Evolutionary conservation across 352 stramenopile genomes (phyloP).

Genomic region (Phytophthora foliorum): DNA sequence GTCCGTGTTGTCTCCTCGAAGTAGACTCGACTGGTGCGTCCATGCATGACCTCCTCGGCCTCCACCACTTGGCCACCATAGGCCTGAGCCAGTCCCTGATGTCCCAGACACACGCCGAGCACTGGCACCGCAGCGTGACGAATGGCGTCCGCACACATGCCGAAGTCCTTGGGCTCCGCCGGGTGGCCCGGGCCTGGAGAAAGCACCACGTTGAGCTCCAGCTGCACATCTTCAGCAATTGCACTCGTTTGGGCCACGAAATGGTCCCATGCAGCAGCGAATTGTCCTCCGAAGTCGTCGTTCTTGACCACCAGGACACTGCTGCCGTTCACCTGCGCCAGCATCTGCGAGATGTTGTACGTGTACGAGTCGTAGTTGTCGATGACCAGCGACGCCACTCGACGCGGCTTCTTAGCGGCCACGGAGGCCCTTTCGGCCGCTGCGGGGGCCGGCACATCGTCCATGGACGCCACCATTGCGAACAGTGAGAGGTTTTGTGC

Average conservation of each 20-base stretch:
- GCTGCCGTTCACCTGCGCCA: slow-evolving; percentile 92
- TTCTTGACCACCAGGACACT: slow-evolving; percentile 93
- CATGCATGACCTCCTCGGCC: slow-evolving; percentile 94
- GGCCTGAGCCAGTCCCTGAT: slow-evolving; percentile 94
- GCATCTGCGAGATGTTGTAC: slow-evolving; percentile 97
- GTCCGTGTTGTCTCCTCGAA: slow-evolving; percentile 25
- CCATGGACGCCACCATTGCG: slow-evolving; percentile 49
- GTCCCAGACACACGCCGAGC: slow-evolving; percentile 97
- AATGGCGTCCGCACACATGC: slow-evolving; percentile 89
- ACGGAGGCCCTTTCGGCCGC: neutral
- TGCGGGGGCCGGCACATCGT: slow-evolving; percentile 14
- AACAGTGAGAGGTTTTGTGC: neutral
- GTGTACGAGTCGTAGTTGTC: slow-evolving; percentile 99
- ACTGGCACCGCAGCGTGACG: slow-evolving; percentile 78
- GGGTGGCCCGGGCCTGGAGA: slow-evolving; percentile 94
- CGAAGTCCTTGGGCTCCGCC: slow-evolving; percentile 80
- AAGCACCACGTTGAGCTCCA: slow-evolving; percentile 88
- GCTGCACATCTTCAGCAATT: slow-evolving; percentile 20
- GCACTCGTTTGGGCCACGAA: slow-evolving; percentile 57
- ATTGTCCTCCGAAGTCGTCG: slow-evolving; percentile 87
- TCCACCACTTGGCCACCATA: slow-evolving; percentile 89
- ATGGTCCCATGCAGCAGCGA: slow-evolving; percentile 59
- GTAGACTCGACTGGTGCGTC: slow-evolving; percentile 87
- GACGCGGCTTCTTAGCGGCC: slow-evolving; percentile 29
- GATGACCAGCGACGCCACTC: slow-evolving; percentile 90